A percentile compares a stretch with the other conserved stretches of the same genome.
Conservation (phyloP, 257 asterid species). For the Penstemon barbatus region DNA sequence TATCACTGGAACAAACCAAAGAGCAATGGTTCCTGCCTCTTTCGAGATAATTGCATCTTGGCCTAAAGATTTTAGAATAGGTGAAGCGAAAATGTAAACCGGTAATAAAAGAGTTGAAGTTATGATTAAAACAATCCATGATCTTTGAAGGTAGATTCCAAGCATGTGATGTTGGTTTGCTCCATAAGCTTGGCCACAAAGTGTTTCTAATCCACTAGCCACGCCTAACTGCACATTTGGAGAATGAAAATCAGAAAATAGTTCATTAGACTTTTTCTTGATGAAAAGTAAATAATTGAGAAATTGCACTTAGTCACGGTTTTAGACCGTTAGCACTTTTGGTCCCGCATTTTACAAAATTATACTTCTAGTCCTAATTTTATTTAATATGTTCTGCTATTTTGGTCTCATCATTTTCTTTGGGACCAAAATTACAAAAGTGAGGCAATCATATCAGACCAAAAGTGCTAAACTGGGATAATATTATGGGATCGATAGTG, state of each 20-base stretch:
- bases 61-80: constrained; percentile 63
- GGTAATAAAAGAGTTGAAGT: constrained; percentile 50
- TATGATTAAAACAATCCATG: constrained; percentile 56
- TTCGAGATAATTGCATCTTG: constrained; percentile 53
- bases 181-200: constrained; percentile 83
- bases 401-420: too few species aligned
- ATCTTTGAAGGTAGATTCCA: constrained; percentile 74
- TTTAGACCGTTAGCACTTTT: too few species aligned
- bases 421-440: too few species aligned
- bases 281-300: background rate
- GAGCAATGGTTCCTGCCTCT: constrained; percentile 46
- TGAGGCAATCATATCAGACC: too few species aligned
- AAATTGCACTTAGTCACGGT: background rate
- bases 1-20: constrained; percentile 62
- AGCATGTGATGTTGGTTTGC: constrained; percentile 80
- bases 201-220: constrained; percentile 80
- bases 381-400: too few species aligned
- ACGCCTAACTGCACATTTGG: constrained; percentile 56
- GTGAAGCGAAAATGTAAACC: constrained; percentile 48
- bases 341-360: too few species aligned
- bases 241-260: background rate
- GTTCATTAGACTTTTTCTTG: background rate
- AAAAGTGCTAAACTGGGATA: too few species aligned
- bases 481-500: too few species aligned
- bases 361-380: too few species aligned